These are phyloP conservation scores for Penicillium sp. DNA, from an alignment of 2,329 filamentous ascomycete genomes.

Conservation along the genomic window DNA sequence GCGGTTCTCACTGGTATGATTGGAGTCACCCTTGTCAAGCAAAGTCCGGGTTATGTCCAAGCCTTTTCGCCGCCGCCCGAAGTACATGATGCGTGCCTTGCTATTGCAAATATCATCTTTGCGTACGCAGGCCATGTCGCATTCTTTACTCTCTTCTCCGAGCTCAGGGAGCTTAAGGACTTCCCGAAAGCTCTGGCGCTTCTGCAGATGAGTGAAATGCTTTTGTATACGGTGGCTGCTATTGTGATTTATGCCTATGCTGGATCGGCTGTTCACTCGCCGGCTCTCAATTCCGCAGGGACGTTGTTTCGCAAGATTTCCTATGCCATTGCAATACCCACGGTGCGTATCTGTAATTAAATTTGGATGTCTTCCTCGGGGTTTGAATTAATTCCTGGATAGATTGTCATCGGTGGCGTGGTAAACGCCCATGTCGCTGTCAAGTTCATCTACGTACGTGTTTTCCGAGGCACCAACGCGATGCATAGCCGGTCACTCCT, in stretches of 20 bases:
- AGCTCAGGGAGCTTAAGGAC: conserved; percentile 58
- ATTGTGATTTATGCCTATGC: conserved; percentile 65
- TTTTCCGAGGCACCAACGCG: conserved; percentile 58
- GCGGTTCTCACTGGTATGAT: conserved; percentile 65
- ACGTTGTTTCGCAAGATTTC: conserved; percentile 57
- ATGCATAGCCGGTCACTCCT: conserved; percentile 47
- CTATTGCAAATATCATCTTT: conserved; percentile 65
- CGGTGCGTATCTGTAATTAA: conserved; percentile 35
- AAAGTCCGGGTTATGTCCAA: conserved; percentile 31
- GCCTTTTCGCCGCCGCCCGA: conserved; percentile 35
- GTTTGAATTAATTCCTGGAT: background rate
- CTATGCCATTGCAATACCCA: conserved; percentile 66
- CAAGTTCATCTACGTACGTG: conserved; percentile 62
- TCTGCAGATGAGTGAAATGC: conserved; percentile 57
- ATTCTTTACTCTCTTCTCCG: conserved; percentile 64
- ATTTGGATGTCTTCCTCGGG: background rate
- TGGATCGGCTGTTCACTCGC: conserved; percentile 58
- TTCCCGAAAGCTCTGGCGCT: conserved; percentile 62
- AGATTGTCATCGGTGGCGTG: conserved; percentile 65
- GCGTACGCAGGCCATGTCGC: conserved; percentile 66
- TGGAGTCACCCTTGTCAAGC: conserved; percentile 52
- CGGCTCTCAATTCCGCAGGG: conserved; percentile 62
- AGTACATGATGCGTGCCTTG: conserved; percentile 57
- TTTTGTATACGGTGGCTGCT: conserved; percentile 62
- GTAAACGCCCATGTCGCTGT: conserved; percentile 64